Percentiles rank a stretch among this genome's conserved stretches.
These are phyloP conservation scores for Fusarium bulbicola DNA, from an alignment of 2,329 filamentous ascomycete species.

Conservation along the genomic window DNA sequence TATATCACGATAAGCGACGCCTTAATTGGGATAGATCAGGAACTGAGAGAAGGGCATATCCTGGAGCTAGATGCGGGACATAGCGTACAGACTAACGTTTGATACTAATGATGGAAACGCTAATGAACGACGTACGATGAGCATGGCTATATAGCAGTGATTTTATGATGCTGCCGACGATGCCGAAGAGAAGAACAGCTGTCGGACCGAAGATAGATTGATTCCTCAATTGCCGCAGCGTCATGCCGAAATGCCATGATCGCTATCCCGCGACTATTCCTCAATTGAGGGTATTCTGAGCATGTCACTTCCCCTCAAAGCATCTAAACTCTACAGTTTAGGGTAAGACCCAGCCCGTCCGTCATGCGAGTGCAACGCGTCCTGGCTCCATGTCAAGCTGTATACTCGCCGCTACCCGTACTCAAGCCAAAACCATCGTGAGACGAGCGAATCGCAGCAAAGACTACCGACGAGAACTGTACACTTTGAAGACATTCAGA, in stretches of 20 bases:
- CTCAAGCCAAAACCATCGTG: not conserved
- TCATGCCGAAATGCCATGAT: not conserved
- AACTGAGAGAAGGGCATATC: not conserved
- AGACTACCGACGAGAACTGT: not conserved
- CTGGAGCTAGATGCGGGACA: not conserved
- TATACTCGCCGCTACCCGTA: not conserved
- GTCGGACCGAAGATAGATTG: not conserved
- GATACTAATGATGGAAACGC: not conserved
- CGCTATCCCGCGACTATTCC: not conserved
- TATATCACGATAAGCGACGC: conserved; percentile 42
- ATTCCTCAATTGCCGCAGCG: not conserved
- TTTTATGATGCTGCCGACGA: not conserved
- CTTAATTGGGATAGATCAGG: not conserved
- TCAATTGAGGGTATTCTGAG: not conserved
- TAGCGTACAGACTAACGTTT: not conserved
- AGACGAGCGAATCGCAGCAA: not conserved
- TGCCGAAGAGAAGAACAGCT: not conserved
- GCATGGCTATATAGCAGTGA: not conserved
- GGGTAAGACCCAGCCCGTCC: not conserved
- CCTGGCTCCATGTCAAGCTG: not conserved
- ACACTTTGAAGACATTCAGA: not conserved
- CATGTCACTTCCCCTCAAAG: not conserved
- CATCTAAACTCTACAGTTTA: not conserved
- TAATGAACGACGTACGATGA: not conserved
- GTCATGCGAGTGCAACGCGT: not conserved